Evolutionary conservation across 345 rosid genomes (phyloP).

Genomic region (Sisymbrium irio): DNA sequence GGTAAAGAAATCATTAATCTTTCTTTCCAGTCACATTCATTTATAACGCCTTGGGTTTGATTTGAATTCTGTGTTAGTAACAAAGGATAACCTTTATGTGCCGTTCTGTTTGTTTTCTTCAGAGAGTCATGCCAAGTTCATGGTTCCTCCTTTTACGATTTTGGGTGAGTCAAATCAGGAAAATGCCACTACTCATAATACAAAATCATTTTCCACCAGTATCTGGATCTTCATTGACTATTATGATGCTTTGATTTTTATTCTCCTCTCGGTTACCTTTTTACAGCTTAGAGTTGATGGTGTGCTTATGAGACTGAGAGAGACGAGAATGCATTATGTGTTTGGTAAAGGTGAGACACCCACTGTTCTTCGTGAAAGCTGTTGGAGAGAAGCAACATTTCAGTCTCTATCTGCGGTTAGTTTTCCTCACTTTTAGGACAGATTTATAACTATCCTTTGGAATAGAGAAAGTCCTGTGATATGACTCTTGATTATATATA

Average conservation of each 20-base stretch:
- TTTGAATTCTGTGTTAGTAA: not conserved
- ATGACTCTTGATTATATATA: constrained; percentile 17
- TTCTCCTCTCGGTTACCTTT: constrained; percentile 9
- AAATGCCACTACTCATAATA: not conserved
- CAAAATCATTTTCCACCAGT: not conserved
- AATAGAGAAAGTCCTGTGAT: not conserved
- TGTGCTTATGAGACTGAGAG: constrained; percentile 91
- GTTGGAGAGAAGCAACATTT: constrained; percentile 93
- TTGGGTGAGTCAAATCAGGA: constrained; percentile 66
- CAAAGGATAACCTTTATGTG: constrained; percentile 12
- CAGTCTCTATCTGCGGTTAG: constrained; percentile 71
- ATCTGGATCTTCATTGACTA: not conserved
- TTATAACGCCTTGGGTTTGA: not conserved
- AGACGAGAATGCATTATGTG: constrained; percentile 77
- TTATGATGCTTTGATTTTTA: not conserved
- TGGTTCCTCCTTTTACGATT: constrained; percentile 97
- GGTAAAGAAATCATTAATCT: constrained; percentile 47
- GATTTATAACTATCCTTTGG: not conserved
- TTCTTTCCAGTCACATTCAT: constrained; percentile 1
- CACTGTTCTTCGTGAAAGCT: constrained; percentile 72
- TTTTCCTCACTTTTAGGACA: constrained; percentile 22
- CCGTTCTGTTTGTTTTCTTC: constrained; percentile 26
- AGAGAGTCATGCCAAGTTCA: constrained; percentile 96
- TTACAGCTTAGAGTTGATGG: constrained; percentile 97
- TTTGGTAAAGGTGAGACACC: constrained; percentile 49